Base-by-base conservation (phyloP, 192 early-diverging fungal species). In the Kappamyces sp. region DNA sequence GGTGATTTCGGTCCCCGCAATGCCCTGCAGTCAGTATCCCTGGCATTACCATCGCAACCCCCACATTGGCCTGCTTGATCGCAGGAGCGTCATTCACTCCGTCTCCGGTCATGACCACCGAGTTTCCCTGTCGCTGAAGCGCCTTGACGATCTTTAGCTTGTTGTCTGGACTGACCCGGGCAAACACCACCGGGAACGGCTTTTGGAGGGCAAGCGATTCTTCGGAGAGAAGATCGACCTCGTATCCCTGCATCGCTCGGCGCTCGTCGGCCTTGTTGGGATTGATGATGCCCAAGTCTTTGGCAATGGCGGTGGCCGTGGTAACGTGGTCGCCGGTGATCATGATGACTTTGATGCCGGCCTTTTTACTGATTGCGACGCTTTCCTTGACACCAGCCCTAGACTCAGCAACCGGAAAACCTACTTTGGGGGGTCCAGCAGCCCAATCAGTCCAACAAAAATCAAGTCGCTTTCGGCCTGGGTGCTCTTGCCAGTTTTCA, bases 21-120 rank as follows among this genome's bases (percentile, higher is more conserved):
- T 78, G 53, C 96, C 96, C n/a, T n/a, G n/a, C n/a, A n/a, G n/a
- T n/a, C n/a, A n/a, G n/a, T n/a, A n/a, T n/a, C n/a, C n/a, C n/a
- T n/a, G n/a, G n/a, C n/a, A n/a, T n/a, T n/a, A n/a, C n/a, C 96
- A 98, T 98, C 0, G 96, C 94, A 60, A 98, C 84, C 66, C 96
- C 96, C 34, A 98, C 87, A 66, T 96, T 90, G 4, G 96, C 90
- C 47, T 86, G 82, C 65, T 98, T 98, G 66, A 98, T 92, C 15
- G 94, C 91, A 35, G 94, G 94, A 0, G 92, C 91, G 71, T 98
- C 94, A 61, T 80, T 83, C 43, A 96, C 93, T 62, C 95, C 95
- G 68, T 98, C 95, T 63, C 95, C 95, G 10, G 91, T 94, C 91
- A 94, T 93, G 9, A 86, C 88, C 47, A 74, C 72, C 13, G 83